Evolutionary conservation across 805 yeast genomes (phyloP).

Genomic region (Schizosaccharomyces lindneri): DNA sequence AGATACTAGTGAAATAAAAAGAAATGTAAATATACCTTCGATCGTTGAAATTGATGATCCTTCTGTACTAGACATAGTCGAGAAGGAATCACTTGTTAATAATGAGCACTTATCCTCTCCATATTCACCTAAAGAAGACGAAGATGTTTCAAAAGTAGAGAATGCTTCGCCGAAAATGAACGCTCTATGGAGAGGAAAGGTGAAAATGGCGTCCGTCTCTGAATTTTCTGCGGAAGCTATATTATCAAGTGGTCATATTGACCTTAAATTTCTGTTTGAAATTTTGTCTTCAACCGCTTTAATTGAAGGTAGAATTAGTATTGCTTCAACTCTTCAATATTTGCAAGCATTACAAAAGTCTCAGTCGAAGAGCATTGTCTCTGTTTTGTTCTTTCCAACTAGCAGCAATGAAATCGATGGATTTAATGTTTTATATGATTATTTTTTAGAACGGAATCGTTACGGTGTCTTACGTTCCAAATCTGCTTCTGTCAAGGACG

Average conservation of each 20-base stretch:
- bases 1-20: not conserved
- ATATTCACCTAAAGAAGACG: not conserved
- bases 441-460: not conserved
- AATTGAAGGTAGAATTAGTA: not conserved
- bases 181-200: constrained; percentile 24
- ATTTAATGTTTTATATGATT: not conserved
- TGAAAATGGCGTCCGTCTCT: constrained; percentile 26
- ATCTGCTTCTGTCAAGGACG: not conserved
- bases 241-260: constrained; percentile 15
- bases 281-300: not conserved
- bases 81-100: not conserved
- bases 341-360: not conserved
- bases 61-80: constrained; percentile 5
- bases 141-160: not conserved
- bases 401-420: not conserved
- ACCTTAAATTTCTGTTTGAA: not conserved
- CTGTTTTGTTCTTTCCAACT: not conserved
- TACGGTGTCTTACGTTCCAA: not conserved
- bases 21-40: constrained; percentile 6
- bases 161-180: constrained; percentile 5
- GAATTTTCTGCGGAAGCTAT: constrained; percentile 20
- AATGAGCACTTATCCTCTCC: not conserved
- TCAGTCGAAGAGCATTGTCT: not conserved
- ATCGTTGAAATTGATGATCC: constrained; percentile 6
- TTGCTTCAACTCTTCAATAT: not conserved